Percentiles rank a stretch among this genome's conserved stretches.
These are phyloP conservation scores for Lipomyces starkeyi DNA, from an alignment of 805 yeast genomes.

Conservation along the genomic window DNA sequence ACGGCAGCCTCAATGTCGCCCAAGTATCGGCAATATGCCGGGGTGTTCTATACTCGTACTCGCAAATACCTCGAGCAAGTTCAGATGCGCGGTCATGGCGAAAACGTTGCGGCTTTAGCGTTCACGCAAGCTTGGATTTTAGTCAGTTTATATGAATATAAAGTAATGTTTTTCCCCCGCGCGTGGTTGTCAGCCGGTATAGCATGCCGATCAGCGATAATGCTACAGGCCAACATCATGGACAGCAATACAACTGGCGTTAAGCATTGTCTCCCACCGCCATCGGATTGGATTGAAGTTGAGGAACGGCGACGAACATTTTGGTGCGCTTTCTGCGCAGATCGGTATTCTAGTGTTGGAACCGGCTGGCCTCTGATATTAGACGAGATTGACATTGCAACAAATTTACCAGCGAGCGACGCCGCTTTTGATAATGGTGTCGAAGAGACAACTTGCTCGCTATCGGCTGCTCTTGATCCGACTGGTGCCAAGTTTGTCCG, in stretches of 20 bases:
- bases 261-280: conserved; percentile 28
- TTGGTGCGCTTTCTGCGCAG: conserved; percentile 41
- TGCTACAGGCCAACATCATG: conserved; percentile 40
- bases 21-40: conserved; percentile 27
- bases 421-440: conserved; percentile 22
- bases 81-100: conserved; percentile 32
- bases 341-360: conserved; percentile 41
- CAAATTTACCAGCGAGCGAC: conserved; percentile 43
- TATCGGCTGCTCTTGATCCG: conserved; percentile 14
- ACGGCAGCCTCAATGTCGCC: conserved; percentile 41
- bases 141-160: conserved; percentile 40
- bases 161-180: conserved; percentile 40
- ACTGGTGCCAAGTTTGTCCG: conserved; percentile 1
- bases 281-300: conserved; percentile 32
- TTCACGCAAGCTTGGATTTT: conserved; percentile 43
- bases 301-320: conserved; percentile 45
- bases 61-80: conserved; percentile 40
- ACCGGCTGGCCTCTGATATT: conserved; percentile 43
- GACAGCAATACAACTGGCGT: conserved; percentile 27
- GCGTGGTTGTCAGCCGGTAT: conserved; percentile 46
- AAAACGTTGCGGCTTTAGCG: conserved; percentile 33
- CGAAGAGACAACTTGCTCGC: conserved; percentile 16
- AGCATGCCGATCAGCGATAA: conserved; percentile 40
- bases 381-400: conserved; percentile 35
- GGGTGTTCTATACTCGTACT: conserved; percentile 40